These are phyloP conservation scores for Chrysochromulina parva DNA, from an alignment of 78 protist species.

Conservation along the genomic window DNA sequence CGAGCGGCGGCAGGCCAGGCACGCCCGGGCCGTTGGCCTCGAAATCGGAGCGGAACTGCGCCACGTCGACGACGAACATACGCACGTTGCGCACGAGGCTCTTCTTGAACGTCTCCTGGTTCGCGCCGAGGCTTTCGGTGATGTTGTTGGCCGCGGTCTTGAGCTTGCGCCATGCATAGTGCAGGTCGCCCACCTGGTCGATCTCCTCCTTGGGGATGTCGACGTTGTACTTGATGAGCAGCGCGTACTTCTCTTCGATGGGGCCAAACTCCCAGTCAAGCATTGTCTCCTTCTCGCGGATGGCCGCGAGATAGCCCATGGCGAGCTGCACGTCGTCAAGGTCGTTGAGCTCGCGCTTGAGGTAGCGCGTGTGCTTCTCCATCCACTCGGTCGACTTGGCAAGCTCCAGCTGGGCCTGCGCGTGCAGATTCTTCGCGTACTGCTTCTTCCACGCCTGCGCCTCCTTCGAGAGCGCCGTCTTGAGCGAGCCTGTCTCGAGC, in stretches of 20 bases:
- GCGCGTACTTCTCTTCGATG: slow-evolving; percentile 68
- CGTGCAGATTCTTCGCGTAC: slow-evolving; percentile 63
- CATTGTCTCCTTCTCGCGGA: slow-evolving; percentile 61
- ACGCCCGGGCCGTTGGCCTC: slow-evolving; percentile 77
- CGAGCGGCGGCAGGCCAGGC: slow-evolving; percentile 65
- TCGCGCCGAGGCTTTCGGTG: slow-evolving; percentile 31
- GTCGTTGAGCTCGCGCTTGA: slow-evolving; percentile 41
- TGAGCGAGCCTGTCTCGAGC: slow-evolving; percentile 59
- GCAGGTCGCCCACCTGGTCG: slow-evolving; percentile 63
- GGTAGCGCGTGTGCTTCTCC: slow-evolving; percentile 26
- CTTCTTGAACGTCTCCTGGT: slow-evolving; percentile 50
- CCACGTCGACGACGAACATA: slow-evolving; percentile 50
- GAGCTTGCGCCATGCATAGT: slow-evolving; percentile 64
- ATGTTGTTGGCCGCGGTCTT: background rate
- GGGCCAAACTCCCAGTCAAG: slow-evolving; percentile 62
- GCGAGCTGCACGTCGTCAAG: slow-evolving; percentile 38
- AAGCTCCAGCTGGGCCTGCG: slow-evolving; percentile 47
- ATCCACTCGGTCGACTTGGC: slow-evolving; percentile 1
- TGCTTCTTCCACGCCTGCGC: slow-evolving; percentile 75
- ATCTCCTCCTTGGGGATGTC: slow-evolving; percentile 62
- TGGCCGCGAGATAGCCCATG: slow-evolving; percentile 56
- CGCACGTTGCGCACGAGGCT: slow-evolving; percentile 39
- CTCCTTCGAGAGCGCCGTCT: slow-evolving; percentile 48
- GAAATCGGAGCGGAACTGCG: slow-evolving; percentile 55
- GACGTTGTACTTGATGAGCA: slow-evolving; percentile 57